phyloP scores from a whole-genome alignment of 192 early-diverging fungal genomes.

The Geranomyces michiganensis region DNA sequence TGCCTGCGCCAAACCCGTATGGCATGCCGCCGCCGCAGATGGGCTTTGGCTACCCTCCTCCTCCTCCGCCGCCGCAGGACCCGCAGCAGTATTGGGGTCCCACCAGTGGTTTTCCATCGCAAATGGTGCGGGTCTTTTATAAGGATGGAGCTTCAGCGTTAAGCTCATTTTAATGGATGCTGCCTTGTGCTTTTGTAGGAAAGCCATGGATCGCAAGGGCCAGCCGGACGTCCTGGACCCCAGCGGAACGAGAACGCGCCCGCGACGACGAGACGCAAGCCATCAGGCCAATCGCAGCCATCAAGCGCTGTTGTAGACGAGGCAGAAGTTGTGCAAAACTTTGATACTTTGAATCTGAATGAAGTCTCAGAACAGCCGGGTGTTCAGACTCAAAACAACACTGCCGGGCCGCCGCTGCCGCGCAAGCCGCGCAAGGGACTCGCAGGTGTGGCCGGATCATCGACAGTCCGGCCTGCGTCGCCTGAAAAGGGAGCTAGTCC shows the following conservation, averaged over 20 bases:
- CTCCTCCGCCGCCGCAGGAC: conserved; percentile 35
- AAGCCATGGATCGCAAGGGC: too few relatives aligned
- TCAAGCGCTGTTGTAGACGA: background rate
- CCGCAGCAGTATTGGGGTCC: conserved; percentile 34
- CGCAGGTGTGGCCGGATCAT: background rate
- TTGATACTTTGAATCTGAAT: conserved; percentile 21
- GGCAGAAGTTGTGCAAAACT: background rate
- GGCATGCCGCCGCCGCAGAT: conserved; percentile 17
- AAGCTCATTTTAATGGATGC: too few relatives aligned
- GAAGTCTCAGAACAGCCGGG: background rate
- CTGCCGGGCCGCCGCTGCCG: background rate
- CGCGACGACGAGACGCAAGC: background rate
- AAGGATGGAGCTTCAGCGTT: too few relatives aligned
- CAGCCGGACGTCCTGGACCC: background rate
- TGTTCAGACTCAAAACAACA: background rate
- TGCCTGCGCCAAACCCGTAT: conserved; percentile 10
- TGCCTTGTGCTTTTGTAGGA: too few relatives aligned
- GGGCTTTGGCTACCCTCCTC: conserved; percentile 6
- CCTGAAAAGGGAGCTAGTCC: too few relatives aligned
- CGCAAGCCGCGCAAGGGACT: background rate
- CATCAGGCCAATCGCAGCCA: background rate
- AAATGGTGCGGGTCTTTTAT: background rate
- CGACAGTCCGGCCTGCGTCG: too few relatives aligned
- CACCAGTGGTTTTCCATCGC: background rate
- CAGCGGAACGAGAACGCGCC: background rate